Conservation (phyloP, 2,329 filamentous ascomycete genomes). For the Diaporthe sp. region DNA sequence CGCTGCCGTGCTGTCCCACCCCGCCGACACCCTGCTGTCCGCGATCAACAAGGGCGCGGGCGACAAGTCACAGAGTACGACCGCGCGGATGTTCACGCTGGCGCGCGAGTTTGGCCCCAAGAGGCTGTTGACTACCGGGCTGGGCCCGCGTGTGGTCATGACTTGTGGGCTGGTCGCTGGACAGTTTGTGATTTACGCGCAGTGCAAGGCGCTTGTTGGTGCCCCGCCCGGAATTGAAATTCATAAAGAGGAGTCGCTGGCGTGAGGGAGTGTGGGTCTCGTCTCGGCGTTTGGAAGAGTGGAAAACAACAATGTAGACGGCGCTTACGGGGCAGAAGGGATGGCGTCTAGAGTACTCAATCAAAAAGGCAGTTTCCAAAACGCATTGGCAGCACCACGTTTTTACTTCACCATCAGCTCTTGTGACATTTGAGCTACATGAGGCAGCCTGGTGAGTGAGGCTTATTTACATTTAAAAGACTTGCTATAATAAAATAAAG, state of each 20-base stretch:
- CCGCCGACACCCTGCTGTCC: slow-evolving; percentile 77
- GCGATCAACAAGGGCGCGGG: slow-evolving; percentile 70
- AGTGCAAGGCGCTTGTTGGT: slow-evolving; percentile 67
- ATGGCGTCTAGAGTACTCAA: too few species aligned
- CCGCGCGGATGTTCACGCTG: slow-evolving; percentile 66
- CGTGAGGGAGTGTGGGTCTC: slow-evolving; percentile 2
- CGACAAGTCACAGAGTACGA: slow-evolving; percentile 61
- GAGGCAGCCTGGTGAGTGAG: too few species aligned
- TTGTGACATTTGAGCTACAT: too few species aligned
- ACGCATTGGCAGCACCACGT: too few species aligned
- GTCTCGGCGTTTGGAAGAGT: too few species aligned
- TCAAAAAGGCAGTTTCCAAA: too few species aligned
- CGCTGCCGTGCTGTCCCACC: slow-evolving; percentile 89
- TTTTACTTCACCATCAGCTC: too few species aligned
- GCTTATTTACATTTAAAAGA: too few species aligned
- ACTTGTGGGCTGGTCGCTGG: slow-evolving; percentile 66
- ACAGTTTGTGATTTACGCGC: slow-evolving; percentile 69
- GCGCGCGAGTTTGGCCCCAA: slow-evolving; percentile 66
- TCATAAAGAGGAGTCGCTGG: slow-evolving; percentile 59
- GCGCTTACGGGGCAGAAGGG: too few species aligned
- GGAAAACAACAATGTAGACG: too few species aligned
- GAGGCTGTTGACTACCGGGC: slow-evolving; percentile 60
- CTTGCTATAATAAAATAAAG: too few species aligned
- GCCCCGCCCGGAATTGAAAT: slow-evolving; percentile 67
- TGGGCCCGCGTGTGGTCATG: slow-evolving; percentile 67